Conservation (phyloP, 306 rosid species). For the Corylus heterophylla region DNA sequence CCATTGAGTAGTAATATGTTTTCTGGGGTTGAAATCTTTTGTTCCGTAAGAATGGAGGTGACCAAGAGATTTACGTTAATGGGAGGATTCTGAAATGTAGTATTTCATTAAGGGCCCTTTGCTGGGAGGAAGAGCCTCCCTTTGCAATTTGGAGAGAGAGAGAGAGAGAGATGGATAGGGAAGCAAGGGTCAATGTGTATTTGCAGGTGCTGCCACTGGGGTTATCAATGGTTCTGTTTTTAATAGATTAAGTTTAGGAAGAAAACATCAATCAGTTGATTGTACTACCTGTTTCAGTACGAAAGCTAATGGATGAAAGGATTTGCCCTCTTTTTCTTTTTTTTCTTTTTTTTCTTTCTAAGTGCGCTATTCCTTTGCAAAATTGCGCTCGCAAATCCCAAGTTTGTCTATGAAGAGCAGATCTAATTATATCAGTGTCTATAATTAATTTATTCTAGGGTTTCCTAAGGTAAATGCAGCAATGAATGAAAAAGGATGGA, state of each 20-base stretch:
- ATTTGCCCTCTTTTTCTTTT: too few relatives aligned
- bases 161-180: too few relatives aligned
- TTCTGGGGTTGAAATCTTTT: not conserved
- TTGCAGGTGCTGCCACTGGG: too few relatives aligned
- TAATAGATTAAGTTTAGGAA: not conserved
- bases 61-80: not conserved
- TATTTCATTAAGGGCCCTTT: not conserved
- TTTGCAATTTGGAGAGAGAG: not conserved
- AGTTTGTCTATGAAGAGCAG: too few relatives aligned
- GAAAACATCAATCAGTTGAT: not conserved
- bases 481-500: not conserved
- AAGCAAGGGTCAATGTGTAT: too few relatives aligned
- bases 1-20: not conserved
- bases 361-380: too few relatives aligned
- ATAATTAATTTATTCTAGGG: not conserved
- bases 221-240: not conserved
- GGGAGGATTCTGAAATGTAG: not conserved
- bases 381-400: too few relatives aligned
- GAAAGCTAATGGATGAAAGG: not conserved
- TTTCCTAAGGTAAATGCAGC: not conserved
- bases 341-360: too few relatives aligned
- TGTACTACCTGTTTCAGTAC: not conserved
- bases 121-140: too few relatives aligned
- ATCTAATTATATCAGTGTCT: too few relatives aligned
- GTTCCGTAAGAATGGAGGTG: not conserved